These are phyloP conservation scores for Populus hybrid DNA, from an alignment of 441 rosid species.

Conservation along the genomic window DNA sequence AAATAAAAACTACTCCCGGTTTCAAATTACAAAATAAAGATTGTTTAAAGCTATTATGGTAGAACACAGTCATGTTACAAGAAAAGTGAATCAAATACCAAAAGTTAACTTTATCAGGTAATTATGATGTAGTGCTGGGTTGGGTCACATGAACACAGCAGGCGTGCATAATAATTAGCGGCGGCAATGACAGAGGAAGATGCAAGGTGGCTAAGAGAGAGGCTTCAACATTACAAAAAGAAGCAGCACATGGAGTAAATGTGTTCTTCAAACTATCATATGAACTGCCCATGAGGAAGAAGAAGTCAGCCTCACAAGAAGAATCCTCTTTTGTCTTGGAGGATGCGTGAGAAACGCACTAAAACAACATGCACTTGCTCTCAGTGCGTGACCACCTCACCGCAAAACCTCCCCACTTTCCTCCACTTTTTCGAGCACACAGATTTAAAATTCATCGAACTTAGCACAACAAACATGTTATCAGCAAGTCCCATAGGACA, in stretches of 20 bases:
- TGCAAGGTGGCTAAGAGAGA: too few relatives aligned
- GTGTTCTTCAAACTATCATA: not conserved
- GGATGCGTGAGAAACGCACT: constrained; percentile 56
- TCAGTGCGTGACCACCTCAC: constrained; percentile 28
- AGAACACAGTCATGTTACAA: not conserved
- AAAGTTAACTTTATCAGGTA: not conserved
- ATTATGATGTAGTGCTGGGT: not conserved
- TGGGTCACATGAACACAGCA: not conserved
- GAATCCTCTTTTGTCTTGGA: not conserved
- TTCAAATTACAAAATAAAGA: too few relatives aligned
- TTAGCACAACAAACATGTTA: not conserved
- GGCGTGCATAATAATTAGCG: not conserved
- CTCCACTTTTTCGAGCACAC: constrained; percentile 12
- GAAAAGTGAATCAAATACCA: not conserved
- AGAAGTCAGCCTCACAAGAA: not conserved
- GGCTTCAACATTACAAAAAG: too few relatives aligned
- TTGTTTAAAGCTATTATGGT: too few relatives aligned
- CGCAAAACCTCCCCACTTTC: constrained; percentile 24
- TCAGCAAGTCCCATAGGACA: too few relatives aligned
- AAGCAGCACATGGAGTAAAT: not conserved
- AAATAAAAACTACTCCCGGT: too few relatives aligned
- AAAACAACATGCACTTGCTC: constrained; percentile 12
- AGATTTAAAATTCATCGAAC: not conserved
- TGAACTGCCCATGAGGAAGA: not conserved
- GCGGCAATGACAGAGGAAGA: too few relatives aligned